phyloP scores from a whole-genome alignment of 805 yeast genomes.

The Sporopachydermia quercuum region DNA sequence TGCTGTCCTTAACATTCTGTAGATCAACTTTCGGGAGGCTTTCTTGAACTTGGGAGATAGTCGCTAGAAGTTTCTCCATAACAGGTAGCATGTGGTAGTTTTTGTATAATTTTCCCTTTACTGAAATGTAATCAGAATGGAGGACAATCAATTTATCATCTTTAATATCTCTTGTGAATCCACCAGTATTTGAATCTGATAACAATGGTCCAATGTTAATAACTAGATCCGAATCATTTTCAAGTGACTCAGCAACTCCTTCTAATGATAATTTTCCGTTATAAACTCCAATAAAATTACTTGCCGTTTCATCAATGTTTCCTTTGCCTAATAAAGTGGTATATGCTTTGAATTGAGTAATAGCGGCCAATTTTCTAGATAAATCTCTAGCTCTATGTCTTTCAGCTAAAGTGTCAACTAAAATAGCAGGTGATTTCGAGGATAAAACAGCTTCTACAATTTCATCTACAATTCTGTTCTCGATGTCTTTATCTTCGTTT shows the following conservation, averaged over 20 bases:
- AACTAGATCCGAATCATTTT: slow-evolving; percentile 44
- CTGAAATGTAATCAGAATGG: slow-evolving; percentile 36
- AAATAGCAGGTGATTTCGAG: slow-evolving; percentile 43
- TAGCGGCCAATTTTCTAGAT: slow-evolving; percentile 33
- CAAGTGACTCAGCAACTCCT: slow-evolving; percentile 32
- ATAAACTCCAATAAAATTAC: slow-evolving; percentile 56
- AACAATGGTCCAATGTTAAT: slow-evolving; percentile 54
- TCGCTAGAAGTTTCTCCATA: slow-evolving; percentile 25
- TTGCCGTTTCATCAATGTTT: slow-evolving; percentile 51
- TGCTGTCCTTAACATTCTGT: slow-evolving; percentile 10
- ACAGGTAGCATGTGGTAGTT: slow-evolving; percentile 37
- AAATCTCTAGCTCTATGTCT: slow-evolving; percentile 34
- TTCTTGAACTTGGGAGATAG: slow-evolving; percentile 5
- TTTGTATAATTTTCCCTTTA: slow-evolving; percentile 26
- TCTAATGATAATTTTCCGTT: slow-evolving; percentile 42
- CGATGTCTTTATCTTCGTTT: slow-evolving; percentile 11
- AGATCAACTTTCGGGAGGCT: slow-evolving; percentile 12
- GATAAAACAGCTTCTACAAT: slow-evolving; percentile 37
- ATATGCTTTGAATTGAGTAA: slow-evolving; percentile 39
- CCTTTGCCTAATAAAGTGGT: slow-evolving; percentile 61
- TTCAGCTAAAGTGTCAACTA: slow-evolving; percentile 58
- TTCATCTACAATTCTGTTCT: slow-evolving; percentile 22
- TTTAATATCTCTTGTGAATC: slow-evolving; percentile 33
- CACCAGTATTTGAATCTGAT: slow-evolving; percentile 60
- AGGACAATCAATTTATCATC: slow-evolving; percentile 30